Evolutionary conservation across 768 basidiomycete species (phyloP), one percentile per base, ranked within the genome.

Genomic region (Boletales sp.): DNA sequence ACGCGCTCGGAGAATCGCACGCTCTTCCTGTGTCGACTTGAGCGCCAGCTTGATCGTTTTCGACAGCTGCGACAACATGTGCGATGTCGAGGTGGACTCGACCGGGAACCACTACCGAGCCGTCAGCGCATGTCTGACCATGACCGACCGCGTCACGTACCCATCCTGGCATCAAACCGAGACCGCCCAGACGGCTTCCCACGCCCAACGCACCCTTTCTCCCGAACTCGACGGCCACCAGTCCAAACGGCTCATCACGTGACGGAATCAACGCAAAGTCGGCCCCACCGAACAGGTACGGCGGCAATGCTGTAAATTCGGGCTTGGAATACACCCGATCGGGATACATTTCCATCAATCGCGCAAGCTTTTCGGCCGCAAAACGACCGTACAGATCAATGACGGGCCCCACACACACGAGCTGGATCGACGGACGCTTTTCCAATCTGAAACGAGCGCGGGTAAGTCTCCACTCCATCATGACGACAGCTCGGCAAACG

Each of bases 111-210:
- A 97, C 91, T 93, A 29, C 31, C 53, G 34, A 48, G 8, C 52
- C 39, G 14, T 56, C 10, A 35, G 40, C 34, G 11, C 34, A 1
- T 5, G 34, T 12, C 15, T 6, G 17, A 18, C 31, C 15, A 4
- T 21, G 21, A 21, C 21, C 5, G 2, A 10, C 4, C 21, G 24
- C 0, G 24, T 4, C 1, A 78, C 86, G 61, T 64, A 93, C 91
- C 94, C 94, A 95, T 72, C 93, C 94, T 65, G 94, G 94, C 94
- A 97, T 97, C 52, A 97, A 74, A 69, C 94, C 94, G 39, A 97
- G 79, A 75, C 94, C 94, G 64, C 94, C 94, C 18, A 95, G 78
- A 60, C 94, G 88, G 74, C 87, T 84, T 57, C 94, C 94, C 57
- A 97, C 94, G 73, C 94, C 94, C 45, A 97, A 81, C 47, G 94